These are phyloP conservation scores for Solanum paucissectum DNA, from an alignment of 257 asterid genomes.

Conservation along the genomic window DNA sequence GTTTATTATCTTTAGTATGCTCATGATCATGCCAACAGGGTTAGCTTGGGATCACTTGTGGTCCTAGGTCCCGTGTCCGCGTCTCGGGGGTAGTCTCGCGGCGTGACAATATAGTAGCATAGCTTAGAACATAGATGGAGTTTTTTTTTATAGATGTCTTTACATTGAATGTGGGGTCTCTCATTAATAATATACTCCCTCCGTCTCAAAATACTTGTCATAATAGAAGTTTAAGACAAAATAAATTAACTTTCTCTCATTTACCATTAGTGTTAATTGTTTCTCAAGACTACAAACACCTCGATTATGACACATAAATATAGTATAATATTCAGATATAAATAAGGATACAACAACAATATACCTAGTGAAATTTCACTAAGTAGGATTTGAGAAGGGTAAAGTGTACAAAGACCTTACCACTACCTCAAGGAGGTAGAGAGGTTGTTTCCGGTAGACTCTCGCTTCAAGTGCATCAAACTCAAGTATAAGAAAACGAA, in stretches of 20 bases:
- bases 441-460: background rate
- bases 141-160: background rate
- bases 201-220: background rate
- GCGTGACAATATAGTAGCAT: background rate
- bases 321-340: background rate
- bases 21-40: too few species aligned
- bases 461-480: background rate
- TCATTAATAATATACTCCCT: background rate
- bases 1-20: too few species aligned
- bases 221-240: background rate
- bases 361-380: too few species aligned
- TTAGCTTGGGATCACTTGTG: too few species aligned
- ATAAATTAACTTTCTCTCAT: background rate
- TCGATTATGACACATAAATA: background rate
- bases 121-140: background rate
- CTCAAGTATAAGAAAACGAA: background rate
- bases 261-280: background rate
- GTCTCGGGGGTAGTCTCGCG: too few species aligned
- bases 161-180: background rate
- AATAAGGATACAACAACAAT: background rate
- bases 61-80: too few species aligned
- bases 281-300: background rate
- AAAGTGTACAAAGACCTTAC: background rate
- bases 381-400: fast-evolving
- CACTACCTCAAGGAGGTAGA: background rate